These are phyloP conservation scores for Beta lomatogona DNA, from an alignment of 179 eudicot species.

Conservation along the genomic window DNA sequence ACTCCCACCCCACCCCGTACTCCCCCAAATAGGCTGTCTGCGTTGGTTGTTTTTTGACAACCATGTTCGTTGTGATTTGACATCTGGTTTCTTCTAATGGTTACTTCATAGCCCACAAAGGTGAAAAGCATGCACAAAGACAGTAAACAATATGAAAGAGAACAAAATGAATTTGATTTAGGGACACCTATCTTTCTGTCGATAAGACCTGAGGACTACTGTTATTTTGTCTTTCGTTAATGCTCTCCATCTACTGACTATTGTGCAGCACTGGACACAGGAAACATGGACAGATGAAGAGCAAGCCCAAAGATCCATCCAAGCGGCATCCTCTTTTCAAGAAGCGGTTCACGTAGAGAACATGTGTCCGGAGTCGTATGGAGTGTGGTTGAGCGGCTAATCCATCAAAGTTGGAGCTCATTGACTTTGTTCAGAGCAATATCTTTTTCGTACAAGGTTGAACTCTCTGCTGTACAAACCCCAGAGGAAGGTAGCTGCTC, in stretches of 20 bases:
- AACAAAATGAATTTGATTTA: neutral
- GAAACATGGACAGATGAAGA: constrained; percentile 43
- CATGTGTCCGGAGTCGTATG: neutral
- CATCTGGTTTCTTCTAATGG: neutral
- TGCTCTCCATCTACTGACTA: neutral
- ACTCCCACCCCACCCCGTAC: neutral
- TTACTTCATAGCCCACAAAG: neutral
- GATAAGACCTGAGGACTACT: neutral
- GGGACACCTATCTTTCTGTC: neutral
- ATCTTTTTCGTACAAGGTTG: too few species aligned
- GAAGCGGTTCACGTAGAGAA: constrained; percentile 54
- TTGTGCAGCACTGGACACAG: constrained; percentile 61
- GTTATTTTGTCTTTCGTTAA: neutral
- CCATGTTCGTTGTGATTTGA: neutral
- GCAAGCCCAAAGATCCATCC: constrained; percentile 89
- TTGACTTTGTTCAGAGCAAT: too few species aligned
- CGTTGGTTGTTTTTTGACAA: neutral
- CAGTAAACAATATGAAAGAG: too few species aligned
- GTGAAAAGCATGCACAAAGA: neutral
- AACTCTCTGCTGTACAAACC: too few species aligned
- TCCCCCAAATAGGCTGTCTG: neutral
- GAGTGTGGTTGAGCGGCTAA: too few species aligned
- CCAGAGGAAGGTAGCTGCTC: too few species aligned
- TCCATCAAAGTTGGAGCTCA: too few species aligned
- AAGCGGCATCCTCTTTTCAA: constrained; percentile 80